Evolutionary conservation across 2,329 filamentous ascomycete species (phyloP).

Genomic region (Fonsecaea pedrosoi): DNA sequence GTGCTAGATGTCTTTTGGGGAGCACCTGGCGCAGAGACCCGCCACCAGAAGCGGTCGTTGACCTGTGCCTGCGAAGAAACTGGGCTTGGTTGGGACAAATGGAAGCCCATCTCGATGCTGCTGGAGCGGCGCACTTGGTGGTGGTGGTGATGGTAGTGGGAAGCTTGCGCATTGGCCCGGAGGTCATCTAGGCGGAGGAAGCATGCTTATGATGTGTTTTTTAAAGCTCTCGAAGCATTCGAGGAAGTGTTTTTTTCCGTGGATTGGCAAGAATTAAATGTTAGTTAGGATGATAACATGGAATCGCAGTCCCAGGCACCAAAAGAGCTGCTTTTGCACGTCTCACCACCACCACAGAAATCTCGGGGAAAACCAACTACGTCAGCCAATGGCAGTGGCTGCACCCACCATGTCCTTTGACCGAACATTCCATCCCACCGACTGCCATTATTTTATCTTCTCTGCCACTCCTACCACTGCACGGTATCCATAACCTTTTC

Average conservation of each 20-base stretch:
- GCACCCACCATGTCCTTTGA: background rate
- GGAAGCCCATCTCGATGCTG: slow-evolving; percentile 20
- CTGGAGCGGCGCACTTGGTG: slow-evolving; percentile 16
- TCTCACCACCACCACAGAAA: slow-evolving; percentile 16
- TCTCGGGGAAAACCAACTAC: slow-evolving; percentile 4
- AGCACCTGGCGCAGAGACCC: slow-evolving; percentile 27
- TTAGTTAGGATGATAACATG: background rate
- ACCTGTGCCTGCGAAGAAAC: slow-evolving; percentile 21
- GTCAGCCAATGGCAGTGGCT: slow-evolving; percentile 9
- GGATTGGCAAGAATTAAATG: background rate
- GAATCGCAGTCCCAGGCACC: background rate
- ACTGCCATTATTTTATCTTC: background rate
- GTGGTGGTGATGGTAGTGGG: slow-evolving; percentile 3
- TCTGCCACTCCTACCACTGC: too few species aligned
- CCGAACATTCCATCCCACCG: background rate
- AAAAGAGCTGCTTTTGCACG: background rate
- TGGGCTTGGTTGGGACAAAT: slow-evolving; percentile 7
- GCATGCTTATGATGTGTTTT: slow-evolving; percentile 27
- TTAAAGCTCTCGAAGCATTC: background rate
- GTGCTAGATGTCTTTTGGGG: slow-evolving; percentile 45
- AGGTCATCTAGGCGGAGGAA: slow-evolving; percentile 36
- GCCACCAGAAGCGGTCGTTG: slow-evolving; percentile 28
- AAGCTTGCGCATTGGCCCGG: slow-evolving; percentile 37
- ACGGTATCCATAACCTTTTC: too few species aligned
- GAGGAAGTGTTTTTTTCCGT: background rate